Evolutionary conservation across 495 filamentous ascomycete genomes (phyloP).

Genomic region (Astrothelium macrocarpum): DNA sequence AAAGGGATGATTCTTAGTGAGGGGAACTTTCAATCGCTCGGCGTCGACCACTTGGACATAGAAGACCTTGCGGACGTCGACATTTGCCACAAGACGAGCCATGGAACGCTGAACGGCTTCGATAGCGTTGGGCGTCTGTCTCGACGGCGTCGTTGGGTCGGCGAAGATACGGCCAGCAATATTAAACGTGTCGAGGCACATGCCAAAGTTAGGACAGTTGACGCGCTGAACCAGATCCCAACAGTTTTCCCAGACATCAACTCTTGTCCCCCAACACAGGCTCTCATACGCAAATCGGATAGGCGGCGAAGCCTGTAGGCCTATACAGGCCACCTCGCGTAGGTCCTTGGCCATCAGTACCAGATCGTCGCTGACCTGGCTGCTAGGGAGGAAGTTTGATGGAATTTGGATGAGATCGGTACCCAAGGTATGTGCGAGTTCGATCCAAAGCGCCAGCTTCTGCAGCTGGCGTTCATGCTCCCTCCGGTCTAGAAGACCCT

Average conservation of each 20-base stretch:
- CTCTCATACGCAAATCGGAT: slow-evolving; percentile 71
- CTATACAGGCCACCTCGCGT: slow-evolving; percentile 55
- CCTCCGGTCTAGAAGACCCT: slow-evolving; percentile 57
- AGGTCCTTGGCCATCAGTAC: slow-evolving; percentile 56
- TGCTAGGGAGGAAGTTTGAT: slow-evolving; percentile 54
- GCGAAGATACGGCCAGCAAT: slow-evolving; percentile 66
- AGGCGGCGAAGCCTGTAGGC: slow-evolving; percentile 40
- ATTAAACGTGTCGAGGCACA: slow-evolving; percentile 76
- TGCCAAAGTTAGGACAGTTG: slow-evolving; percentile 62
- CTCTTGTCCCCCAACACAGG: slow-evolving; percentile 63
- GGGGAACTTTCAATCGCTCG: slow-evolving; percentile 49
- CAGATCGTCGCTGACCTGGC: slow-evolving; percentile 47
- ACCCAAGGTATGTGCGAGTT: slow-evolving; percentile 49
- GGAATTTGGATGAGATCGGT: slow-evolving; percentile 69
- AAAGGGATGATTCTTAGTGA: slow-evolving; percentile 54
- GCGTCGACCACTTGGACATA: slow-evolving; percentile 75
- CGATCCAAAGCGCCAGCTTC: slow-evolving; percentile 61
- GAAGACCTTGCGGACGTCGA: slow-evolving; percentile 63
- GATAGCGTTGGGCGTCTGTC: slow-evolving; percentile 49
- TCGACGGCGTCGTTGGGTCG: slow-evolving; percentile 48
- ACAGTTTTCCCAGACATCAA: slow-evolving; percentile 61
- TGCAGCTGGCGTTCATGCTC: slow-evolving; percentile 49
- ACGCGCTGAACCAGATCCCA: slow-evolving; percentile 61
- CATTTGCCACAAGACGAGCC: slow-evolving; percentile 41
- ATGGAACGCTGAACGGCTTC: slow-evolving; percentile 49